phyloP scores from a whole-genome alignment of 2,329 filamentous ascomycete species.

The Coniochaeta hoffmannii region DNA sequence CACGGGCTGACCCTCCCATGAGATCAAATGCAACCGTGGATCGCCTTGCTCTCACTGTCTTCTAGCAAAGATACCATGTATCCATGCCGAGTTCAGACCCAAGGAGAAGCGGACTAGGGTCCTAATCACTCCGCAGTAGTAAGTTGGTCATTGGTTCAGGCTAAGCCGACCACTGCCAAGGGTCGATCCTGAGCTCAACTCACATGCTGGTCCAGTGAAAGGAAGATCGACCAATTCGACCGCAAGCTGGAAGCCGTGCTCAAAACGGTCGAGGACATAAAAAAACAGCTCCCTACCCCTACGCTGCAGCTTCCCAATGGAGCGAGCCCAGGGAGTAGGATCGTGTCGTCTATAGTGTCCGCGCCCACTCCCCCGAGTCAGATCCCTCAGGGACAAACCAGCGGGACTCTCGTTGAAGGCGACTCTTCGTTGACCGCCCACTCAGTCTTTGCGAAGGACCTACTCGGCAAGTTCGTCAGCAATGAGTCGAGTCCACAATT shows the following conservation, averaged over 20 bases:
- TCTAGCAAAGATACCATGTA: slow-evolving; percentile 43
- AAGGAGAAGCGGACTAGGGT: slow-evolving; percentile 49
- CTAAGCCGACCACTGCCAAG: neutral
- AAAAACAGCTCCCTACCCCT: slow-evolving; percentile 25
- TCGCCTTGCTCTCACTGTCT: slow-evolving; percentile 51
- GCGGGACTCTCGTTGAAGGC: slow-evolving; percentile 31
- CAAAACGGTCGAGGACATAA: slow-evolving; percentile 24
- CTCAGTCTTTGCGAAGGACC: slow-evolving; percentile 37
- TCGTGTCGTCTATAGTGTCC: neutral
- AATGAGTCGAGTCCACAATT: slow-evolving; percentile 22
- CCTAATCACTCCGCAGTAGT: slow-evolving; percentile 55
- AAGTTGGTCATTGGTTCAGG: slow-evolving; percentile 18
- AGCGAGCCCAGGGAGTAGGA: neutral
- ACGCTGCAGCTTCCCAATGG: too few species aligned
- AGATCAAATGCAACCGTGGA: slow-evolving; percentile 54
- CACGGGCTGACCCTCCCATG: neutral
- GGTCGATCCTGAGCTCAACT: neutral
- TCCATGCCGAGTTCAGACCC: slow-evolving; percentile 44
- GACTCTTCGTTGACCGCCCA: slow-evolving; percentile 38
- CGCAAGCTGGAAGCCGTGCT: slow-evolving; percentile 32
- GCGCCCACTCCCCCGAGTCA: neutral
- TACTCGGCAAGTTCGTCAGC: slow-evolving; percentile 29
- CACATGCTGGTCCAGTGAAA: slow-evolving; percentile 29
- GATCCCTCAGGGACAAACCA: slow-evolving; percentile 5
- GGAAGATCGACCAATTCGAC: slow-evolving; percentile 43